phyloP scores from a whole-genome alignment of 257 asterid species.

The Penstemon eatonii region DNA sequence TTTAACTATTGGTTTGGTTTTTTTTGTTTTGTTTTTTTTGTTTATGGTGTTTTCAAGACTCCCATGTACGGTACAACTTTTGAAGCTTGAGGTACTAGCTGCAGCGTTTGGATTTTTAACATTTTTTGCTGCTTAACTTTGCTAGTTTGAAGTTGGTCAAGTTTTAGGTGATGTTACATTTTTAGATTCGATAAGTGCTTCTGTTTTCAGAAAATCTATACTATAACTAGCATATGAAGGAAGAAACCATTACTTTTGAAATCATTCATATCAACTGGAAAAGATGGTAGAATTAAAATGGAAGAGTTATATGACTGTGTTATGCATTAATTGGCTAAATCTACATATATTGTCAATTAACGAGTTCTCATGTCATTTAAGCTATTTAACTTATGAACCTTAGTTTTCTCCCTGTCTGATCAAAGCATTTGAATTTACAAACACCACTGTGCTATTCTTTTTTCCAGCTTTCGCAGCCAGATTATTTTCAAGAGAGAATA shows the following conservation, averaged over 20 bases:
- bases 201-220: not conserved
- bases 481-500: slow-evolving; percentile 41
- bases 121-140: not conserved
- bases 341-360: not conserved
- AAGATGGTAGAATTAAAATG: not conserved
- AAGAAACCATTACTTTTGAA: not conserved
- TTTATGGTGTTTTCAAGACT: too few species aligned
- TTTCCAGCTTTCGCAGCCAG: slow-evolving; percentile 70
- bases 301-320: not conserved
- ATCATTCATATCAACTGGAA: not conserved
- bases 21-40: too few species aligned
- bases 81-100: slow-evolving; percentile 22
- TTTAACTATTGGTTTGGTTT: too few species aligned
- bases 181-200: slow-evolving; percentile 18
- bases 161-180: slow-evolving; percentile 1
- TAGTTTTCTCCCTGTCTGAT: not conserved
- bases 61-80: slow-evolving; percentile 8
- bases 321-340: not conserved
- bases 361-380: not conserved
- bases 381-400: not conserved
- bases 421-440: not conserved
- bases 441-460: not conserved
- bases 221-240: not conserved
- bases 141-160: not conserved
- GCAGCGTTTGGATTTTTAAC: not conserved